Conservation (phyloP, 1,139 yeast species). For the Kodamaea arcana region DNA sequence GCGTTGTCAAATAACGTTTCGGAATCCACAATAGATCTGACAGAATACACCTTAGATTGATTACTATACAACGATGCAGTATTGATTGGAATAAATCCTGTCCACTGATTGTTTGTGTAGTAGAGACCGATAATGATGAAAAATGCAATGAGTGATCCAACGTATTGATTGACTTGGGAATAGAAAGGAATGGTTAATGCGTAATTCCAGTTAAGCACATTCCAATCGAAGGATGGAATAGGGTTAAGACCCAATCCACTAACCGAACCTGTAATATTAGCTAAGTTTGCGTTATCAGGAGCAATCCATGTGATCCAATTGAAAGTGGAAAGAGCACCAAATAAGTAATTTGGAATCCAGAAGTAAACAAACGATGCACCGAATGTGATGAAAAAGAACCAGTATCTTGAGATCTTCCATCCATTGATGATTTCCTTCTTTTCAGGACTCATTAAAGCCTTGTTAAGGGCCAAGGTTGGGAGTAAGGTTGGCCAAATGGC, state of each 20-base stretch:
- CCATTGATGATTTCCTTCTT: slow-evolving; percentile 16
- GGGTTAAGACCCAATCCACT: slow-evolving; percentile 18
- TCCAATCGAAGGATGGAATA: slow-evolving; percentile 18
- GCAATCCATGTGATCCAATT: slow-evolving; percentile 21
- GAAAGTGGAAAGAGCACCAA: slow-evolving; percentile 14
- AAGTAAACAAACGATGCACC: slow-evolving; percentile 15
- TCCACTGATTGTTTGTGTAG: slow-evolving; percentile 15
- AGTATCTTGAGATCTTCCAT: slow-evolving; percentile 17
- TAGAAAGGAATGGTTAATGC: slow-evolving; percentile 13
- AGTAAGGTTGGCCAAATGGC: slow-evolving; percentile 18
- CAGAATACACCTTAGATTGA: slow-evolving; percentile 13
- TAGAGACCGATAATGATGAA: slow-evolving; percentile 13
- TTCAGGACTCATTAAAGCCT: slow-evolving; percentile 16
- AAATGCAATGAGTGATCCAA: slow-evolving; percentile 12
- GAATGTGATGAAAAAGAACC: slow-evolving; percentile 12
- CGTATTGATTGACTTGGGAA: slow-evolving; percentile 10
- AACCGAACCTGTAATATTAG: slow-evolving; percentile 14
- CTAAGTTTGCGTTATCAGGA: slow-evolving; percentile 16
- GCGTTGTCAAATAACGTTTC: slow-evolving; percentile 11
- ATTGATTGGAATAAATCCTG: slow-evolving; percentile 16
- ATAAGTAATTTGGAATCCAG: slow-evolving; percentile 19
- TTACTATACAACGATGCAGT: slow-evolving; percentile 12
- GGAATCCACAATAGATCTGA: slow-evolving; percentile 10
- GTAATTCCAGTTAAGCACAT: slow-evolving; percentile 9
- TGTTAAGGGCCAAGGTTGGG: slow-evolving; percentile 19